Evolutionary conservation across 2,329 filamentous ascomycete genomes (phyloP).

Genomic region (Fusarium sp.): DNA sequence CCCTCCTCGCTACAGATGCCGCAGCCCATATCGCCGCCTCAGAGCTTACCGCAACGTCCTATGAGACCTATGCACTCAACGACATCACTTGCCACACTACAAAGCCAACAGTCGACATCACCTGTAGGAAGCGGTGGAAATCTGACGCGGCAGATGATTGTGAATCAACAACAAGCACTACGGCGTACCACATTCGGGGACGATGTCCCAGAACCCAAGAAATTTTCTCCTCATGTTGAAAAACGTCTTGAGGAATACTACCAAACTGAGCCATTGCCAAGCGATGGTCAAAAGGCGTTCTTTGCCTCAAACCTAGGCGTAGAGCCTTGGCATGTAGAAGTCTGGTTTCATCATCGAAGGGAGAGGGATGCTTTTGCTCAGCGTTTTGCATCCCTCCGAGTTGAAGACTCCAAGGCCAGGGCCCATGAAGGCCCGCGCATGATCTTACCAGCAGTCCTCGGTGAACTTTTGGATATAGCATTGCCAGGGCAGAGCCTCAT

Average conservation of each 20-base stretch:
- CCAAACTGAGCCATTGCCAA: conserved; percentile 60
- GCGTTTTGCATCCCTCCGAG: conserved; percentile 58
- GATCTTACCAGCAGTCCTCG: conserved; percentile 64
- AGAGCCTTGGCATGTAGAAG: conserved; percentile 62
- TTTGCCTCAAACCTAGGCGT: conserved; percentile 66
- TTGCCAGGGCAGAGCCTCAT: conserved; percentile 59
- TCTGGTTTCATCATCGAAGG: conserved; percentile 67
- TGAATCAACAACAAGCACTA: conserved; percentile 59
- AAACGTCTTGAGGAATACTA: conserved; percentile 66
- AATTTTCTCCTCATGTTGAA: conserved; percentile 62
- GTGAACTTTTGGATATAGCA: conserved; percentile 63
- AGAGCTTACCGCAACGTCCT: conserved; percentile 27
- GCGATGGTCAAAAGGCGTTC: conserved; percentile 62
- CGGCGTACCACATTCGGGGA: conserved; percentile 55
- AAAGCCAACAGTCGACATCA: conserved; percentile 38
- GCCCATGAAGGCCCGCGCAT: conserved; percentile 55
- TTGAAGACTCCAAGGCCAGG: conserved; percentile 52
- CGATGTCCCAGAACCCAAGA: conserved; percentile 57
- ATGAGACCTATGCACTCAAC: conserved; percentile 41
- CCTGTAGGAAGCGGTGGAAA: conserved; percentile 38
- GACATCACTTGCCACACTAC: conserved; percentile 40
- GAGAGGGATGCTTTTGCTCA: conserved; percentile 60
- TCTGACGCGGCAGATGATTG: conserved; percentile 56
- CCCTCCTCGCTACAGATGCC: conserved; percentile 33
- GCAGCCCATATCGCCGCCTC: conserved; percentile 41